Evolutionary conservation across 352 stramenopile genomes (phyloP).

Genomic region (Globisporangium mamillatum): DNA sequence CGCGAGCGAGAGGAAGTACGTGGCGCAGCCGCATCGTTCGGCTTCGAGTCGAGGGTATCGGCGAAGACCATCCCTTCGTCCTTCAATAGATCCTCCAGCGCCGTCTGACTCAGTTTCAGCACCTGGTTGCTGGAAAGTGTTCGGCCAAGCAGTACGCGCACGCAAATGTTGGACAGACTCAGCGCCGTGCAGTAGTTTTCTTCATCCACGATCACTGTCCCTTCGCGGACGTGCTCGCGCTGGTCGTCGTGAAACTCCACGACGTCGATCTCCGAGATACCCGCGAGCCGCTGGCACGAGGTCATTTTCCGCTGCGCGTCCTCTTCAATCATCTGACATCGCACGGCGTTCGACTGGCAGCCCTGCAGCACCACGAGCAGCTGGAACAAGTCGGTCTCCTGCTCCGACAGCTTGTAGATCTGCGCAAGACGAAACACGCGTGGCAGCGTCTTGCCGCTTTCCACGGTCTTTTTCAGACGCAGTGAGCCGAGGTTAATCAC

Average conservation of each 20-base stretch:
- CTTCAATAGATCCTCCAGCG: constrained; percentile 72
- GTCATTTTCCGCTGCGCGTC: constrained; percentile 73
- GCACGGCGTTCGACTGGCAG: constrained; percentile 81
- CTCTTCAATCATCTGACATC: constrained; percentile 84
- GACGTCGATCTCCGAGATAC: constrained; percentile 85
- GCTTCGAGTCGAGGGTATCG: constrained; percentile 50
- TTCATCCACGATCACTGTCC: constrained; percentile 77
- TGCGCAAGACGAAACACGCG: constrained; percentile 74
- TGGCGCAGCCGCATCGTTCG: not conserved
- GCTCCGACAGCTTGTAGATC: constrained; percentile 68
- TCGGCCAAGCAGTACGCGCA: constrained; percentile 73
- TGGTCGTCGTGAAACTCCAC: constrained; percentile 84
- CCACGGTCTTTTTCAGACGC: constrained; percentile 44
- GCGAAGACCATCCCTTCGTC: constrained; percentile 66
- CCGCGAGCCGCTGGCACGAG: constrained; percentile 69
- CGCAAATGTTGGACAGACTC: constrained; percentile 77
- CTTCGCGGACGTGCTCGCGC: constrained; percentile 85
- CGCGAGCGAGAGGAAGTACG: not conserved
- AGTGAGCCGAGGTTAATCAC: constrained; percentile 50
- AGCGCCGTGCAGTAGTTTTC: constrained; percentile 80
- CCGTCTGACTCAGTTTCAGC: constrained; percentile 85
- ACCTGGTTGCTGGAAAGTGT: constrained; percentile 77
- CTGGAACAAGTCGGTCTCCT: constrained; percentile 77
- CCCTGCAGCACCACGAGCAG: constrained; percentile 80
- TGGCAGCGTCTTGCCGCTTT: constrained; percentile 35